Evolutionary conservation across 2,329 filamentous ascomycete species (phyloP).

Genomic region (Sclerotinia glacialis): DNA sequence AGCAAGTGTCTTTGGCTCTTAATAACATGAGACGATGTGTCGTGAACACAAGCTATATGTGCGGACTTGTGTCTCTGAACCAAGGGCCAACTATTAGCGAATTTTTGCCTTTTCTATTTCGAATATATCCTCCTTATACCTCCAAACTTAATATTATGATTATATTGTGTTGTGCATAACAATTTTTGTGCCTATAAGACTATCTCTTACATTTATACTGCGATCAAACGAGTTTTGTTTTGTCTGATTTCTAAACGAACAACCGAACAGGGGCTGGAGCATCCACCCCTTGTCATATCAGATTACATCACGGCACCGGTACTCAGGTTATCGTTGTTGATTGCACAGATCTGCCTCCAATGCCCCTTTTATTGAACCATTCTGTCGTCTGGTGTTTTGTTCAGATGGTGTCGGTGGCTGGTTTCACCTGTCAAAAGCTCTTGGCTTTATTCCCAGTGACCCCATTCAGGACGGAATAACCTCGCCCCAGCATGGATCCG

Average conservation of each 20-base stretch:
- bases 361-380: neutral
- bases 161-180: constrained; percentile 8
- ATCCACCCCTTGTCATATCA: constrained; percentile 24
- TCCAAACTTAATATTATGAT: neutral
- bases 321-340: neutral
- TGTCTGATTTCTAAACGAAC: constrained; percentile 29
- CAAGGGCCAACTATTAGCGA: neutral
- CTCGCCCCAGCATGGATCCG: constrained; percentile 13
- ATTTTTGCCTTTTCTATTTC: neutral
- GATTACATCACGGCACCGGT: neutral
- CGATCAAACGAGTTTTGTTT: constrained; percentile 35
- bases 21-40: neutral
- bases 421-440: constrained; percentile 29
- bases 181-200: constrained; percentile 4
- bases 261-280: constrained; percentile 22
- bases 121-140: neutral
- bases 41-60: neutral
- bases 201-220: constrained; percentile 20
- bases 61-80: neutral
- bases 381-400: constrained; percentile 12
- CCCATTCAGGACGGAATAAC: neutral
- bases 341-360: neutral
- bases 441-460: constrained; percentile 14
- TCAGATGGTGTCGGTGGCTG: constrained; percentile 28
- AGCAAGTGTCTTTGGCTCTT: neutral